Percentiles rank a stretch among this genome's conserved stretches.
Evolutionary conservation across 148 eudicot genomes (phyloP).

Genomic region (Tetragonia tetragonoides): DNA sequence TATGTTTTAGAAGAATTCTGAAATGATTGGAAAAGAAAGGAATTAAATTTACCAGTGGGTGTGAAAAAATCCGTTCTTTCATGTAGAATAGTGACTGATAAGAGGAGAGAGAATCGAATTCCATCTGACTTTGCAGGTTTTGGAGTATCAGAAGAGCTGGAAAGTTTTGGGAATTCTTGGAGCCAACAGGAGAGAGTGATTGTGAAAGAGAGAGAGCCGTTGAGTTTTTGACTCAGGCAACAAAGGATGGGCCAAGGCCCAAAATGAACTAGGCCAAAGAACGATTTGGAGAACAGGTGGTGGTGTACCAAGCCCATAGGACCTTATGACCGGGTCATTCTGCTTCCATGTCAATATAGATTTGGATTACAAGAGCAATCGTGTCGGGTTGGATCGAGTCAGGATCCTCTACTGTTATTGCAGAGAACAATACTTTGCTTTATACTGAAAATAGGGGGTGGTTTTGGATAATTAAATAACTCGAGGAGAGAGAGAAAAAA

Average conservation of each 20-base stretch:
- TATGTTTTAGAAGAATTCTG: neutral
- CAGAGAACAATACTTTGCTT: no score
- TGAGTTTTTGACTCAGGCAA: constrained; percentile 3
- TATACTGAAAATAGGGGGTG: no score
- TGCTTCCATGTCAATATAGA: no score
- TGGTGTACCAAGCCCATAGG: no score
- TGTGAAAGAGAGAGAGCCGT: neutral
- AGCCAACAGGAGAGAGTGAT: neutral
- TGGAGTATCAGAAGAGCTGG: constrained; percentile 22
- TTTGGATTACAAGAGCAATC: no score
- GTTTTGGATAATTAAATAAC: no score
- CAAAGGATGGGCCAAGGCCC: constrained; percentile 3
- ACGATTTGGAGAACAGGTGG: no score
- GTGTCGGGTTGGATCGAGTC: no score
- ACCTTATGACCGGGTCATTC: no score
- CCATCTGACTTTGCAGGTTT: neutral
- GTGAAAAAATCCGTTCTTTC: neutral
- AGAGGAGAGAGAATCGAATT: constrained; percentile 26
- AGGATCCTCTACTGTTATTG: no score
- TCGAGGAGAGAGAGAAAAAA: no score
- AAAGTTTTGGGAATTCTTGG: constrained; percentile 16
- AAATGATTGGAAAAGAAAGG: neutral
- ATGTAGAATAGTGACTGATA: constrained; percentile 10
- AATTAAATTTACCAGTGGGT: constrained; percentile 11
- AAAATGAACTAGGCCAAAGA: neutral